Percentiles rank a stretch among this genome's conserved stretches.
Evolutionary conservation across 164 flowering plant species (phyloP).

Genomic region (Sextonia rubra): DNA sequence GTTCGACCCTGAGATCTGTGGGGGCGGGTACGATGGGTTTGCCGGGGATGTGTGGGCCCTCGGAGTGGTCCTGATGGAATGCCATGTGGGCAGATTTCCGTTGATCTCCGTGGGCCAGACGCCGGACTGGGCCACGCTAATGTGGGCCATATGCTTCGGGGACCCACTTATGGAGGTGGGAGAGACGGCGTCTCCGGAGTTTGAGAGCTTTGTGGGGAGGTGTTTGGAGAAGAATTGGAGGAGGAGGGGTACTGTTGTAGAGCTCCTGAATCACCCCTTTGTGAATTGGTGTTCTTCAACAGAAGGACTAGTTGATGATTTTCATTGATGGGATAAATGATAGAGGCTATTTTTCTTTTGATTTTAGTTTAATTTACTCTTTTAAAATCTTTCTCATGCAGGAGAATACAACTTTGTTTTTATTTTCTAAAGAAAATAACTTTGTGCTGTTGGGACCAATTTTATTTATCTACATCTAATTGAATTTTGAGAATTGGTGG

Average conservation of each 20-base stretch:
- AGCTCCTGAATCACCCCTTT: slow-evolving; percentile 55
- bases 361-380: too few species aligned
- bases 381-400: too few species aligned
- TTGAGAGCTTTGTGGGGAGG: slow-evolving; percentile 33
- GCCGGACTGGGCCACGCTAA: slow-evolving; percentile 52
- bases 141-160: slow-evolving; percentile 55
- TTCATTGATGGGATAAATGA: background rate
- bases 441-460: too few species aligned
- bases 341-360: too few species aligned
- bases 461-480: too few species aligned
- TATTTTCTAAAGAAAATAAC: too few species aligned
- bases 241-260: slow-evolving; percentile 38
- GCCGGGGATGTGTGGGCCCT: slow-evolving; percentile 60
- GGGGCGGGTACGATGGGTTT: slow-evolving; percentile 27
- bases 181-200: slow-evolving; percentile 40
- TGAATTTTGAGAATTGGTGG: too few species aligned
- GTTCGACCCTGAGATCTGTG: slow-evolving; percentile 41
- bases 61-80: slow-evolving; percentile 46
- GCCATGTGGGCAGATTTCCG: slow-evolving; percentile 38
- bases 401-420: too few species aligned
- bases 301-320: slow-evolving; percentile 2
- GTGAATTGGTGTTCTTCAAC: slow-evolving; percentile 14
- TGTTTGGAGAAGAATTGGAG: slow-evolving; percentile 60
- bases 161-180: slow-evolving; percentile 37
- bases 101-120: slow-evolving; percentile 2